These are phyloP conservation scores for Nemania sp. DNA, from an alignment of 2,329 filamentous ascomycete species.

Conservation along the genomic window DNA sequence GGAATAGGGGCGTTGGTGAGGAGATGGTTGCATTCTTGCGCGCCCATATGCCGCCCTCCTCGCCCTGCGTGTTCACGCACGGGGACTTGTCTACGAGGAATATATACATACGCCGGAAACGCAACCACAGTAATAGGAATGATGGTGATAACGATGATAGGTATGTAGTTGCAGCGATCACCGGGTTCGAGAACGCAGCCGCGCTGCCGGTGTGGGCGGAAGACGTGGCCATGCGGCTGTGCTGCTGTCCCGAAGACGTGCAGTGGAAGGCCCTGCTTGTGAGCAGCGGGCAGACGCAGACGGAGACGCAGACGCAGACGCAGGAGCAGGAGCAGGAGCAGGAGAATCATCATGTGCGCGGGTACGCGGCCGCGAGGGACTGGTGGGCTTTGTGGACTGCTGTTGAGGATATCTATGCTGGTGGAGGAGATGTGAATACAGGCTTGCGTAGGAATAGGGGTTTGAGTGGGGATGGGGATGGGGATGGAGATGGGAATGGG, in stretches of 20 bases:
- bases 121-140: too few relatives aligned
- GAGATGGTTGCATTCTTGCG: slow-evolving; percentile 20
- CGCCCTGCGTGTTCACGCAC: slow-evolving; percentile 35
- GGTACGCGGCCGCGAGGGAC: slow-evolving; percentile 27
- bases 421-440: too few relatives aligned
- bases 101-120: slow-evolving; percentile 28
- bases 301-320: too few relatives aligned
- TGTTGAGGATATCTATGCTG: slow-evolving; percentile 12
- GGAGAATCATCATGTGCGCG: too few relatives aligned
- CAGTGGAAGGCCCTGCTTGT: slow-evolving; percentile 36
- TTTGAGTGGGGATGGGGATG: too few relatives aligned
- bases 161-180: slow-evolving; percentile 29
- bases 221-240: slow-evolving; percentile 31
- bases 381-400: slow-evolving; percentile 36
- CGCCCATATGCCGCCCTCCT: slow-evolving; percentile 32
- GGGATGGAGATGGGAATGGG: too few relatives aligned
- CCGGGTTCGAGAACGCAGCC: slow-evolving; percentile 33
- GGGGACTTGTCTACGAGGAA: slow-evolving; percentile 35
- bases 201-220: slow-evolving; percentile 36
- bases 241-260: slow-evolving; percentile 34
- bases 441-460: too few relatives aligned
- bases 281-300: slow-evolving; percentile 24
- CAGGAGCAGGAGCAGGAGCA: too few relatives aligned
- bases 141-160: too few relatives aligned
- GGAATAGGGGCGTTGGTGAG: slow-evolving; percentile 12